Evolutionary conservation across 139 green algal species (phyloP), one percentile per base, ranked within the genome.

Genomic region (Coelastrella sp.): DNA sequence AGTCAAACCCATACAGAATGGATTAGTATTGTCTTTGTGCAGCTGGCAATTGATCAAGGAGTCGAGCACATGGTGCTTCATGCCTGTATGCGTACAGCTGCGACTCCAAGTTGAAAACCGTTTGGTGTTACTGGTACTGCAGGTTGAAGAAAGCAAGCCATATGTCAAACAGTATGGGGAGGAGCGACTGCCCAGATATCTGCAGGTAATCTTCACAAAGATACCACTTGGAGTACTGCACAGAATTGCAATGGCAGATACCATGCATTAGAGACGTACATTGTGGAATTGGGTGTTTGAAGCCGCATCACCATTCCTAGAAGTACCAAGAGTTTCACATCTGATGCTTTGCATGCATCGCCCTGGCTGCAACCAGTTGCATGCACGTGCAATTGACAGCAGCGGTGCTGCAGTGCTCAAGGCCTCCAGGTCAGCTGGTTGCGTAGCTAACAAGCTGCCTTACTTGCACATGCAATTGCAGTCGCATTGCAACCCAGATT

Each of bases 181-280:
- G 57, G 56, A 94, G 73, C 86, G 93, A 57, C 83, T 95, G 87
- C 89, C 93, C 60, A 93, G 92, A 90, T 95, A 95, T 86, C 59
- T 95, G 89, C 10, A 78, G 73, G 89, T 89, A 54, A 85, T 20
- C 14, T 76, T 22, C 14, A 76, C 14, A 71, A 71, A 71, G 61
- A 13, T 47, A 47, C 32, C 61, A 13, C 61, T 71, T 13, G 61
- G 61, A 71, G 61, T 71, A 47, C 32, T 47, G 32, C 11, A 71
- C 61, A 71, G 61, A 71, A 71, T 13, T 71, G 61, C 61, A 19
- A 71, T 13, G 8, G 61, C 61, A 19, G 61, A 19, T 10, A 10
- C 8, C 61, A 13, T 71, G 8, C 61, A 71, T 71, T 10, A 71
- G 3, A 19, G 10, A 13, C 61, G 11, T 71, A 47, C 32, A 47